Evolutionary conservation across 306 rosid species (phyloP), one percentile per base, ranked within the genome.

Genomic region (Carpinus fangiana): DNA sequence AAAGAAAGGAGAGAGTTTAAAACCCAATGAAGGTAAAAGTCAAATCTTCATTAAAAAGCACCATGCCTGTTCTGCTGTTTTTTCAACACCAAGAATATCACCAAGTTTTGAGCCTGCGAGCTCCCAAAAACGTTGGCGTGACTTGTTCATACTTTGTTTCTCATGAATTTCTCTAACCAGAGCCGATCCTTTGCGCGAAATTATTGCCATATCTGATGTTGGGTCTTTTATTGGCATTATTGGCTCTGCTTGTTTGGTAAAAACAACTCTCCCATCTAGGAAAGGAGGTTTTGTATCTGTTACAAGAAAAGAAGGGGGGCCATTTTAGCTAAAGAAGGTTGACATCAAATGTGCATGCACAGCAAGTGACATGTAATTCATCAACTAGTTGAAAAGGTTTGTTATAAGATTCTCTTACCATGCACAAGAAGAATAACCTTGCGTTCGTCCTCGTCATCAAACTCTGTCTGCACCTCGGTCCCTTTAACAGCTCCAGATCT

Each of bases 71-170:
- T 95, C 98, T 5, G 95, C 98, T 7, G 97, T 79, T 84, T 95
- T 95, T 72, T 92, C 98, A 79, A 95, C 97, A 53, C 98, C 98
- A 23, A 95, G 95, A 51, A 95, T 95, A 80, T 95, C 92, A 76
- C 98, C 98, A 78, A 95, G 98, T 85, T 90, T 95, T 61, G 98
- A 95, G 80, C 98, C 98, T 34, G 98, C 98, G 76, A 95, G 98
- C 89, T 95, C 98, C 98, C 98, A 95, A 85, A 95, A 95, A 62
- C 98, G 98, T 81, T 95, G 98, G 57, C 98, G 98, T 80, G 98
- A 95, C 72, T 95, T 95, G 77, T 91, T 92, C 79, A 16, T 43
- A 81, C 97, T 95, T 87, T 95, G 97, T 72, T 95, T 95, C 84
- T 95, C 98, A 56, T 89, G 98, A 71, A 89, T 89, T 85, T 95